Evolutionary conservation across 805 yeast species (phyloP), one percentile per base, ranked within the genome.

Genomic region (Ogataea degrootiae): DNA sequence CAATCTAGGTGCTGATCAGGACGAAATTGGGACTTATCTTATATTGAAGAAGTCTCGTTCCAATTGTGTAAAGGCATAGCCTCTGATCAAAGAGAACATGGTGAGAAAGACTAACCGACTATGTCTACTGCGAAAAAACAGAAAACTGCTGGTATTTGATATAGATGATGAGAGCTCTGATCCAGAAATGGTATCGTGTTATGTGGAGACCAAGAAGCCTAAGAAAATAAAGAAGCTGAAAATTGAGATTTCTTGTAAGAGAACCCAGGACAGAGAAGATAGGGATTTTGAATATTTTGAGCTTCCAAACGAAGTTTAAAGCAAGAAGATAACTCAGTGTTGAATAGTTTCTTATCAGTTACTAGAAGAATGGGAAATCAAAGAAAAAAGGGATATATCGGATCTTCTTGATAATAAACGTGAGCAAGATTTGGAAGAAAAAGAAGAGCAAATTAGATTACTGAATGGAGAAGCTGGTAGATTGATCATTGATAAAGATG

Each of bases 401-500:
- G 39, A 41, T 11, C 26, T 38, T 16, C 11, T 26, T 26, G 29
- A 26, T 26, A 4, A 26, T 26, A 9, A 26, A 26, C 3, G 39
- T n/a, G 43, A 45, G 37, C 35, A 44, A 19, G 46, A 29, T 4
- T 37, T 35, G 14, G 42, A 37, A 6, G 31, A 23, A n/a, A 39
- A 16, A 36, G 43, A 38, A 29, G 9, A 11, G 37, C 12, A 14
- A 14, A 8, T 37, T 6, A 19, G 26, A 17, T 5, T 12, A 21
- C 19, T 14, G 5, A 37, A 17, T 37, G 26, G 35, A 43, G 43
- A 50, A 29, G 43, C 43, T n/a, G 49, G 16, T 9, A 66, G 63
- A 7, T 43, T 63, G 16, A 45, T 56, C 1, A 50, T 70, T 19
- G 68, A 69, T 53, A 75, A 71, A 42, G 67, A 61, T 19, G 46